These are phyloP conservation scores for Septoria linicola DNA, from an alignment of 2,329 filamentous ascomycete genomes.

Conservation along the genomic window DNA sequence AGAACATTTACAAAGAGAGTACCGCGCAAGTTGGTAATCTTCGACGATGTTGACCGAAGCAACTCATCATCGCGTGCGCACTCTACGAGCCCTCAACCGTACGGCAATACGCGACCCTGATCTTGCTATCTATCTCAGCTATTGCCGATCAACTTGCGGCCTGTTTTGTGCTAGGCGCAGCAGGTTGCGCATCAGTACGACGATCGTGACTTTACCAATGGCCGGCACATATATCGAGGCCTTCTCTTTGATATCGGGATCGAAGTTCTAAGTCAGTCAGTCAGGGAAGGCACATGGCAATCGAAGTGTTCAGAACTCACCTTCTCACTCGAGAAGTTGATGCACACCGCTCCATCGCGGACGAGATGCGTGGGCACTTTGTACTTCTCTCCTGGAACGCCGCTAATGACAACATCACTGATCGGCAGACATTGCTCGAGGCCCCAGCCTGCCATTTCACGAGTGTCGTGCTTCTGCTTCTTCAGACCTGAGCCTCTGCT, in stretches of 20 bases:
- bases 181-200: constrained; percentile 82
- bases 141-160: constrained; percentile 15
- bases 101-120: no score
- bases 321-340: constrained; percentile 95
- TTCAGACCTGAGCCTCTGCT: constrained; percentile 84
- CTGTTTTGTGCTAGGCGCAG: constrained; percentile 53
- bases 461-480: constrained; percentile 80
- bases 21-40: no score
- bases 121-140: no score
- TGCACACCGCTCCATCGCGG: constrained; percentile 90
- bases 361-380: constrained; percentile 84
- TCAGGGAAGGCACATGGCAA: background rate
- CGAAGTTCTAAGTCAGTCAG: constrained; percentile 66
- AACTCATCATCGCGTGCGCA: no score
- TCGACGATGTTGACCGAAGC: no score
- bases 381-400: constrained; percentile 82
- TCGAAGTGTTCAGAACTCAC: constrained; percentile 38
- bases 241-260: constrained; percentile 85
- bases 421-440: constrained; percentile 79
- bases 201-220: constrained; percentile 96
- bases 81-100: no score
- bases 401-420: constrained; percentile 92
- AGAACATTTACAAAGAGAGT: no score
- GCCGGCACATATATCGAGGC: constrained; percentile 96
- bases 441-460: constrained; percentile 75